Evolutionary conservation across 2,329 filamentous ascomycete genomes (phyloP).

Genomic region (Coccinonectria pachysandricola): DNA sequence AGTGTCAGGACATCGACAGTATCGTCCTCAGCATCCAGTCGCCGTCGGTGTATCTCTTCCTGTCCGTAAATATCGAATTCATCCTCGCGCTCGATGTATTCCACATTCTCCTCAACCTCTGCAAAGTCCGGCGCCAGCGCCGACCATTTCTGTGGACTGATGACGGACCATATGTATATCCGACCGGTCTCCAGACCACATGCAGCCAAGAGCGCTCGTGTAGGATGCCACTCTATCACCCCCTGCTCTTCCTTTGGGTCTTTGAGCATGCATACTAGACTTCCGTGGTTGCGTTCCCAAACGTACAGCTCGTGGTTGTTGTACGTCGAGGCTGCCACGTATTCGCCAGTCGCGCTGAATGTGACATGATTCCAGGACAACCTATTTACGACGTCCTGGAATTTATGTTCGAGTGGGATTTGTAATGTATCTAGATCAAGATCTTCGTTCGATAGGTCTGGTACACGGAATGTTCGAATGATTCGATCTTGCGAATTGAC

Average conservation of each 20-base stretch:
- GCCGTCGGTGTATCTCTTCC: constrained; percentile 85
- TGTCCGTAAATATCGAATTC: constrained; percentile 97
- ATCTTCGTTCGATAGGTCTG: constrained; percentile 58
- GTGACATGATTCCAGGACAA: constrained; percentile 95
- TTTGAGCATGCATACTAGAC: constrained; percentile 91
- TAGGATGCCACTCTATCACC: constrained; percentile 94
- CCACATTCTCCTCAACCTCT: constrained; percentile 96
- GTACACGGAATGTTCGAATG: constrained; percentile 83
- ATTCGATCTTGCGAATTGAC: constrained; percentile 93
- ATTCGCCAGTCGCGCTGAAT: constrained; percentile 88
- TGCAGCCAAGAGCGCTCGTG: constrained; percentile 75
- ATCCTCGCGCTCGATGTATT: constrained; percentile 91
- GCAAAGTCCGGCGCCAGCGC: constrained; percentile 93
- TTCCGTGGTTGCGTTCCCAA: constrained; percentile 90
- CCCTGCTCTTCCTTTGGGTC: constrained; percentile 94
- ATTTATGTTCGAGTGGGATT: constrained; percentile 91
- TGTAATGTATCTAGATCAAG: constrained; percentile 79
- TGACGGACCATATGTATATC: constrained; percentile 93
- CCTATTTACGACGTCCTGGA: constrained; percentile 92
- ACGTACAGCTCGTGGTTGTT: constrained; percentile 99
- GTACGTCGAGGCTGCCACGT: constrained; percentile 90
- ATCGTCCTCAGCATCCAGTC: constrained; percentile 86
- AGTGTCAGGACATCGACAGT: constrained; percentile 81
- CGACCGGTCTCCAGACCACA: constrained; percentile 87
- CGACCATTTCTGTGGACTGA: constrained; percentile 93